A percentile compares a stretch with the other conserved stretches of the same genome.
phyloP scores from a whole-genome alignment of 805 yeast genomes.

The Hanseniaspora taiwanica region DNA sequence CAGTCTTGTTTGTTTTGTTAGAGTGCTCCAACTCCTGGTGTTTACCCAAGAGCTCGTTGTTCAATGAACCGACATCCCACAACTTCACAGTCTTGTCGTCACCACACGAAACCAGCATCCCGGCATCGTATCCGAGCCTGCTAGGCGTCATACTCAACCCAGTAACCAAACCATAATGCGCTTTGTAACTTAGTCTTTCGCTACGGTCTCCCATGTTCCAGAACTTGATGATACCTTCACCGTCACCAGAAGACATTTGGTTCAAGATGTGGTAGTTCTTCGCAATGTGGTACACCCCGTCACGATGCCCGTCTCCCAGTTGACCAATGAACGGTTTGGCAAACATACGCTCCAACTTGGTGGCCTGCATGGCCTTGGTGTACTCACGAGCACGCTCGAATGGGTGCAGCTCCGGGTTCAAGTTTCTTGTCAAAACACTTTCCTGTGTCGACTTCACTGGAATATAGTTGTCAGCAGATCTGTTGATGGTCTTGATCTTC shows the following conservation, averaged over 20 bases:
- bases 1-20: constrained; percentile 27
- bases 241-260: constrained; percentile 81
- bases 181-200: constrained; percentile 66
- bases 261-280: constrained; percentile 58
- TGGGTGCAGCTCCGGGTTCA: constrained; percentile 91
- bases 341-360: constrained; percentile 90
- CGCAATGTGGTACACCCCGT: constrained; percentile 83
- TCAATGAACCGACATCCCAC: constrained; percentile 54
- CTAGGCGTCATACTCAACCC: constrained; percentile 68
- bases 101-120: constrained; percentile 68
- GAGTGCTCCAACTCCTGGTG: constrained; percentile 9
- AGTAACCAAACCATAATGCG: constrained; percentile 80
- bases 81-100: constrained; percentile 80
- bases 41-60: constrained; percentile 31
- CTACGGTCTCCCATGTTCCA: constrained; percentile 73
- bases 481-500: constrained; percentile 80
- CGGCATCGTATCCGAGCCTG: constrained; percentile 25
- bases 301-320: constrained; percentile 87
- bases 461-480: constrained; percentile 85
- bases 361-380: constrained; percentile 86
- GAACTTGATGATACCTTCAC: constrained; percentile 87
- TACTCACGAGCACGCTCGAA: constrained; percentile 96
- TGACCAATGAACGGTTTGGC: constrained; percentile 97
- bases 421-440: constrained; percentile 72
- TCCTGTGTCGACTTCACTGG: constrained; percentile 89